Percentiles rank a stretch among this genome's conserved stretches.
Evolutionary conservation across 75 land plant genomes (phyloP).

Genomic region (Sequoiadendron giganteum): DNA sequence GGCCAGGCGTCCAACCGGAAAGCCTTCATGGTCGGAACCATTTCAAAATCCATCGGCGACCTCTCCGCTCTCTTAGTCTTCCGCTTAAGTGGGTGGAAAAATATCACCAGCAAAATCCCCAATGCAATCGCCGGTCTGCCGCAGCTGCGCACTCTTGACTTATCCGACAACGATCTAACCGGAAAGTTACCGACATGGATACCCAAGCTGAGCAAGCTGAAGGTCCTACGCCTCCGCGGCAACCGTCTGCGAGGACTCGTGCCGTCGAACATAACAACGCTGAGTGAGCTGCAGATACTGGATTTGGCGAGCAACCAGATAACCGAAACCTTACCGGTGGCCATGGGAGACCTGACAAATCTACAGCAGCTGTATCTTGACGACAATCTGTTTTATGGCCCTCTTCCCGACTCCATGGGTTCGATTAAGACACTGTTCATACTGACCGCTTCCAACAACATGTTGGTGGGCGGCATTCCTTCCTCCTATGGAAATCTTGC

Average conservation of each 20-base stretch:
- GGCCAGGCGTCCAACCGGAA: background rate
- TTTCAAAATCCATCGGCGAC: background rate
- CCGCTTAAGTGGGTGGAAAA: slow-evolving; percentile 26
- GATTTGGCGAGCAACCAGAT: slow-evolving; percentile 57
- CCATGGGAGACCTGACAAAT: slow-evolving; percentile 32
- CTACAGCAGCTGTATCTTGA: slow-evolving; percentile 48
- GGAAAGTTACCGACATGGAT: slow-evolving; percentile 52
- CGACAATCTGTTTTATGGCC: slow-evolving; percentile 57
- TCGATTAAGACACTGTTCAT: slow-evolving; percentile 30
- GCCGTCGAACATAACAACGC: slow-evolving; percentile 31
- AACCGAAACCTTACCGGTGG: slow-evolving; percentile 44
- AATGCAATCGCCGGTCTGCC: slow-evolving; percentile 31
- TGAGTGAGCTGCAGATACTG: slow-evolving; percentile 36
- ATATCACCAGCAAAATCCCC: slow-evolving; percentile 54
- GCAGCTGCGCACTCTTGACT: slow-evolving; percentile 32
- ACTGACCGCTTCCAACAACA: slow-evolving; percentile 53
- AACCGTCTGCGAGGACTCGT: slow-evolving; percentile 55
- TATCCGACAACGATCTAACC: slow-evolving; percentile 54
- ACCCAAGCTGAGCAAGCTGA: slow-evolving; percentile 34
- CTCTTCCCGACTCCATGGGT: slow-evolving; percentile 51
- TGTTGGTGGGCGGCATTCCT: slow-evolving; percentile 52
- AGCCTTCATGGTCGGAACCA: background rate
- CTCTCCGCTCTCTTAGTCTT: background rate
- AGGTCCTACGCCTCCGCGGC: slow-evolving; percentile 55
- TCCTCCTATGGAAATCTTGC: slow-evolving; percentile 29